Conservation (phyloP, 768 basidiomycete genomes). For the Psilocybe subaeruginosa region DNA sequence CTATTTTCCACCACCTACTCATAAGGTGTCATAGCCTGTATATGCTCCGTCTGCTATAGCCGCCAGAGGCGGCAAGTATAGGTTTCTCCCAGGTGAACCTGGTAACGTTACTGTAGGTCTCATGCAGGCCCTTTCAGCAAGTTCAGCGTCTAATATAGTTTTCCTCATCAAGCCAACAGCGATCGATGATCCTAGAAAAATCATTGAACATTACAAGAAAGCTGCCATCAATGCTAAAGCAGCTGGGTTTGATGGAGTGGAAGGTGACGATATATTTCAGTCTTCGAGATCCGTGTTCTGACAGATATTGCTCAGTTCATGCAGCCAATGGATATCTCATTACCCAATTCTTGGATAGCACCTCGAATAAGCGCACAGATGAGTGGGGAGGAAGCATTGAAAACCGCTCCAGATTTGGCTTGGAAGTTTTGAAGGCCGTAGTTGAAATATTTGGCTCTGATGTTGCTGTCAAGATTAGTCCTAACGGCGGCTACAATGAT, state of each 20-base stretch:
- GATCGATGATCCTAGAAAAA: slow-evolving; percentile 41
- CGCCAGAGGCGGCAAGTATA: slow-evolving; percentile 44
- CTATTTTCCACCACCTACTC: background rate
- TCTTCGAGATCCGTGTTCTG: background rate
- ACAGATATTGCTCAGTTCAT: slow-evolving; percentile 32
- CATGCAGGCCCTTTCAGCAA: background rate
- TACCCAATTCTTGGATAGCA: slow-evolving; percentile 53
- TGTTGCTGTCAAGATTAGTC: slow-evolving; percentile 47
- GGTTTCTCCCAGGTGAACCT: slow-evolving; percentile 37
- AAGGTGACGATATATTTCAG: slow-evolving; percentile 29
- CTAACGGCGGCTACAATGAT: slow-evolving; percentile 49
- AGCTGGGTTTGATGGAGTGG: slow-evolving; percentile 62
- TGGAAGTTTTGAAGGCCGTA: slow-evolving; percentile 51
- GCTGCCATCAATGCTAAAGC: slow-evolving; percentile 51
- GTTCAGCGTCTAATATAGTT: too few species aligned
- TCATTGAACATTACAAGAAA: slow-evolving; percentile 42
- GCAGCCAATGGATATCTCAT: slow-evolving; percentile 47
- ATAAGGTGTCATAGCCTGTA: slow-evolving; percentile 35
- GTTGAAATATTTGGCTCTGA: slow-evolving; percentile 45
- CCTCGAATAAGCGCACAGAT: slow-evolving; percentile 53
- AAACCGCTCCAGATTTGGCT: slow-evolving; percentile 56
- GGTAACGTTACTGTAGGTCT: slow-evolving; percentile 42
- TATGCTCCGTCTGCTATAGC: slow-evolving; percentile 47
- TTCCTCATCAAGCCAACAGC: slow-evolving; percentile 36
- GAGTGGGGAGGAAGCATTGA: slow-evolving; percentile 62